Evolutionary conservation across 169 alveolate genomes (phyloP).

Genomic region (Eimeria mitis): DNA sequence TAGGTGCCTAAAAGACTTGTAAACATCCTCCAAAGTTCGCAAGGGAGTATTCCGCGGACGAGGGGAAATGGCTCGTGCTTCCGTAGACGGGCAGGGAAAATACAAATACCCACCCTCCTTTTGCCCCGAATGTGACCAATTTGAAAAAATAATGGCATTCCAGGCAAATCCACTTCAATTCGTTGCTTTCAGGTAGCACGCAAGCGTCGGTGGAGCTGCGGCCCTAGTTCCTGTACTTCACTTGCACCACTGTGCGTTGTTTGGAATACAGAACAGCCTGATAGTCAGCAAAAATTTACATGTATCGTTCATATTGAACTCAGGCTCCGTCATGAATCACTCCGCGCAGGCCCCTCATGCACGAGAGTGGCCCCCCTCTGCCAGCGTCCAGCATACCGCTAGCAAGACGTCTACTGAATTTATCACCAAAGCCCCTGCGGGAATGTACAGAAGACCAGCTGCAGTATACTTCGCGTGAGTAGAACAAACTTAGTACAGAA

Average conservation of each 20-base stretch:
- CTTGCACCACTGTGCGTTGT: background rate
- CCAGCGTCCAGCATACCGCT: background rate
- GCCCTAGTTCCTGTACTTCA: background rate
- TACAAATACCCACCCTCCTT: background rate
- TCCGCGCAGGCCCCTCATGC: background rate
- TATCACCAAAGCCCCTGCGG: background rate
- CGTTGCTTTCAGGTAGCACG: background rate
- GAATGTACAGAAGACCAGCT: background rate
- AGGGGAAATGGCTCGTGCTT: background rate
- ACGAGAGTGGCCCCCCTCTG: background rate
- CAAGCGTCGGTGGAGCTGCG: background rate
- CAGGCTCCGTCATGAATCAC: background rate
- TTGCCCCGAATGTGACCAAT: background rate
- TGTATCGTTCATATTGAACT: background rate
- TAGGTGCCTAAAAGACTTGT: background rate
- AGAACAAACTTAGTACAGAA: background rate
- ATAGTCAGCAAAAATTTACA: background rate
- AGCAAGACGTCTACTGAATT: background rate
- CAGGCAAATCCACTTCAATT: background rate
- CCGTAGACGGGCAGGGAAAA: background rate
- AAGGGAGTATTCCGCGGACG: background rate
- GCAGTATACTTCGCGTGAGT: background rate
- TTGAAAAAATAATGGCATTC: background rate
- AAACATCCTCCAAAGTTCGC: background rate
- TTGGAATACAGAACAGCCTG: background rate